Conservation (phyloP, 2,329 filamentous ascomycete species). For the Trichoderma pleuroti region DNA sequence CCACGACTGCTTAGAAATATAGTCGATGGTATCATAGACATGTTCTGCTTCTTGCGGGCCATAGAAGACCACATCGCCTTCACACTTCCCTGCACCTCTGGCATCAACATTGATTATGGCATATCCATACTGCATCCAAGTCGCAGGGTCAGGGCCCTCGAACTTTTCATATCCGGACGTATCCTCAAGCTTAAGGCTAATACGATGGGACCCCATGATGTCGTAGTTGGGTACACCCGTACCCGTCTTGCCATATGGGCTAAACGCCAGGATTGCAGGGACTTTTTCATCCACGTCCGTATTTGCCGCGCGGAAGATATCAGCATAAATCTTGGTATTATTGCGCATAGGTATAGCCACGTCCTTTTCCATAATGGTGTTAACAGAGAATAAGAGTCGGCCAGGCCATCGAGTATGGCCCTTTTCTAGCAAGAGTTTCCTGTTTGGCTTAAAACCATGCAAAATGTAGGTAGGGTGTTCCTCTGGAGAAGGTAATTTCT, state of each 20-base stretch:
- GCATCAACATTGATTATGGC: conserved; percentile 31
- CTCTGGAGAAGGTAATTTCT: neutral
- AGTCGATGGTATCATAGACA: conserved; percentile 27
- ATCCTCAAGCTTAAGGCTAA: conserved; percentile 31
- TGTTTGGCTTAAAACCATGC: neutral
- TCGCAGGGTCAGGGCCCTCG: conserved; percentile 31
- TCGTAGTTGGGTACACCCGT: conserved; percentile 36
- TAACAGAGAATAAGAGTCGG: neutral
- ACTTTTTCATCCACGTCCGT: conserved; percentile 29
- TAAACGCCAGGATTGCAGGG: conserved; percentile 44
- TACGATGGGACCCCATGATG: conserved; percentile 37
- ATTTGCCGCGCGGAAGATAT: conserved; percentile 41
- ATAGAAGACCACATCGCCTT: conserved; percentile 27
- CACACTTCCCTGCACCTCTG: conserved; percentile 28
- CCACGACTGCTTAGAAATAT: conserved; percentile 25
- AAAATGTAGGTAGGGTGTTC: neutral
- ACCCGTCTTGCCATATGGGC: conserved; percentile 44
- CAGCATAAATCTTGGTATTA: conserved; percentile 40
- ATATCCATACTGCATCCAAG: conserved; percentile 30
- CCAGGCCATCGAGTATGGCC: neutral
- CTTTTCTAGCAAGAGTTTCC: neutral
- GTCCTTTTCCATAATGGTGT: neutral
- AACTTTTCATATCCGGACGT: conserved; percentile 29
- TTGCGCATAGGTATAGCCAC: conserved; percentile 24
- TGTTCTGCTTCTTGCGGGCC: conserved; percentile 27